Evolutionary conservation across 352 stramenopile species (phyloP).

Genomic region (Pythium volutum): DNA sequence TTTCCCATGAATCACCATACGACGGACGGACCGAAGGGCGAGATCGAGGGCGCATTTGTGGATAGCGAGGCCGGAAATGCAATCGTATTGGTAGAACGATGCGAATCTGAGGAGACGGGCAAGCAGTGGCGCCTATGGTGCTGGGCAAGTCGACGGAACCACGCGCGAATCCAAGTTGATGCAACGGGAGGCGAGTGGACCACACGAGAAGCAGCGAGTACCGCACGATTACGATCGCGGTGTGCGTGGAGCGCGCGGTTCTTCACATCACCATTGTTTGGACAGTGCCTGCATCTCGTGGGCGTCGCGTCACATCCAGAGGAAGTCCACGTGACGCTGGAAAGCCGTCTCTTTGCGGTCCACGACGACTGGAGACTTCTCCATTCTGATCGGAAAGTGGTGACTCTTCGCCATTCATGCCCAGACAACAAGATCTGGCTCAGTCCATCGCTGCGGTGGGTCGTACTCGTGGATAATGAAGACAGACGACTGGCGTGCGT

Average conservation of each 20-base stretch:
- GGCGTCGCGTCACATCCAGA: neutral
- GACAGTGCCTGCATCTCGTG: slow-evolving; percentile 25
- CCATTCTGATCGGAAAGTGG: neutral
- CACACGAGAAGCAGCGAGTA: neutral
- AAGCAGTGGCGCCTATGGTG: slow-evolving; percentile 15
- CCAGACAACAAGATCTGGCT: slow-evolving; percentile 1
- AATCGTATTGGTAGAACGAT: slow-evolving; percentile 12
- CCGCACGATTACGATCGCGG: no score
- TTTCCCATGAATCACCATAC: neutral
- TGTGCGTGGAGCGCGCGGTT: slow-evolving; percentile 15
- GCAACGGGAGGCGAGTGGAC: neutral
- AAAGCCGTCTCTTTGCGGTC: slow-evolving; percentile 14
- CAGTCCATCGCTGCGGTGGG: slow-evolving; percentile 11
- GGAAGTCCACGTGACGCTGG: neutral
- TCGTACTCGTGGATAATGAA: neutral
- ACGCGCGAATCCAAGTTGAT: neutral
- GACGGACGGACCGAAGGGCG: neutral
- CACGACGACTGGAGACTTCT: slow-evolving; percentile 19
- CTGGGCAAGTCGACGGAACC: slow-evolving; percentile 3
- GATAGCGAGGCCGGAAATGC: neutral
- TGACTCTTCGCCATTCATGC: neutral
- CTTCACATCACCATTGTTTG: slow-evolving; percentile 22
- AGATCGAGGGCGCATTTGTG: slow-evolving; percentile 11
- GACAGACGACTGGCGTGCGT: neutral
- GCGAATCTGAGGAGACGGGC: neutral